Percentiles rank a stretch among this genome's conserved stretches.
These are phyloP conservation scores for Sarcomyxa edulis DNA, from an alignment of 768 basidiomycete species.

Conservation along the genomic window DNA sequence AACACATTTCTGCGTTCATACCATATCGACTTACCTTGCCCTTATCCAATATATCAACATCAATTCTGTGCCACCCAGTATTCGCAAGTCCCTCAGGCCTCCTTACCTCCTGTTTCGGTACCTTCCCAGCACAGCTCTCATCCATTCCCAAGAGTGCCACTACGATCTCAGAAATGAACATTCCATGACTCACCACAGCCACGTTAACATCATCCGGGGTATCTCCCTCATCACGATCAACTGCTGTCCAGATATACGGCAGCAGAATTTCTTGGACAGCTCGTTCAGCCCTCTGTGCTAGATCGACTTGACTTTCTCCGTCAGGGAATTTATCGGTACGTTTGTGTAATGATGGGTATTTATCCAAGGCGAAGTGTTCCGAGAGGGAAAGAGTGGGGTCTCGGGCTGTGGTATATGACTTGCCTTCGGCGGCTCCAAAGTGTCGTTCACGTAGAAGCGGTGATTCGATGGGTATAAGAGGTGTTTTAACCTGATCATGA, in stretches of 20 bases:
- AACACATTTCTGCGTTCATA: neutral
- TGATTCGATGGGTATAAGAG: conserved; percentile 41
- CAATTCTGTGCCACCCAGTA: conserved; percentile 63
- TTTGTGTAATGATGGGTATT: conserved; percentile 44
- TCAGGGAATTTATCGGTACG: conserved; percentile 55
- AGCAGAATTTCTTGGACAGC: conserved; percentile 48
- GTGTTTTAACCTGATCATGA: conserved; percentile 37
- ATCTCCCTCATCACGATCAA: conserved; percentile 28
- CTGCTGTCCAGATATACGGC: conserved; percentile 45
- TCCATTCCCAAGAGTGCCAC: conserved; percentile 41
- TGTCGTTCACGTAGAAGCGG: conserved; percentile 59
- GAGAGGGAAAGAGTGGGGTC: conserved; percentile 26
- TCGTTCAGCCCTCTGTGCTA: conserved; percentile 47
- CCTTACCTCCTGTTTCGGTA: too few relatives aligned
- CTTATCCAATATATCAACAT: conserved; percentile 39
- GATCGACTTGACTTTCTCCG: conserved; percentile 68
- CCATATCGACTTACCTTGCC: conserved; percentile 28
- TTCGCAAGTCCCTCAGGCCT: conserved; percentile 56
- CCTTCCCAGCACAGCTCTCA: conserved; percentile 18
- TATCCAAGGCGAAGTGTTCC: conserved; percentile 45
- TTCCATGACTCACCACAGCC: conserved; percentile 71
- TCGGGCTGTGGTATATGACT: conserved; percentile 34
- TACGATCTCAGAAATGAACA: conserved; percentile 61
- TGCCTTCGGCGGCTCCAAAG: conserved; percentile 70
- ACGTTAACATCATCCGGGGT: conserved; percentile 40